Evolutionary conservation across 2,329 filamentous ascomycete genomes (phyloP), one percentile per base, ranked within the genome.

Genomic region (Claviceps spartinae): DNA sequence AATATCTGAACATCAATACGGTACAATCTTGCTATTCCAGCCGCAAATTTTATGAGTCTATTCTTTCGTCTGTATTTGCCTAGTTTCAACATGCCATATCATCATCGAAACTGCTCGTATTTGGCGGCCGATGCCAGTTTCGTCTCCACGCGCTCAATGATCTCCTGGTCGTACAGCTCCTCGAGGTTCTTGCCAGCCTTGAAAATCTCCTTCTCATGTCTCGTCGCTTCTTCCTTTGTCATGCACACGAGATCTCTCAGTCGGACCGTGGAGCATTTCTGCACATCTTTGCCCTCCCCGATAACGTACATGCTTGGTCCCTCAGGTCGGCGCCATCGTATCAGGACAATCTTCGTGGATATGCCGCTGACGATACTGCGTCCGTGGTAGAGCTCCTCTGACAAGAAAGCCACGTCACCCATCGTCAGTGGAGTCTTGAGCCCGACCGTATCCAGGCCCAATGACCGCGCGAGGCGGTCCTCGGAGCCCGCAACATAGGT

Each of bases 311-410:
- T 72, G 57, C 80, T 86, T 24, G 77, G 76, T 26, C 66, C 67
- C 7, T 69, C 67, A 0, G 86, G 88, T 57, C 75, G 82, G 56
- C 75, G 72, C 93, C 93, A 98, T 52, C 91, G 76, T 16, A 86
- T 77, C n/a, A 98, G 71, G 1, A 83, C 79, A 4, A 97, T 72
- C 52, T 89, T 77, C 0, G 86, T 95, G 0, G 86, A 73, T 22
- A 97, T 74, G 0, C 88, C 88, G 18, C 85, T 95, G 48, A 98
- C 72, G 14, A 80, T 83, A 62, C 91, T 97, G 52, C 85, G 83
- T 3, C 88, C 89, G 45, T 81, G 79, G 67, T 83, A 98, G 2
- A 96, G 79, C 62, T 98, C 93, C 61, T 98, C 93, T 0, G 91
- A 76, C 2, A 97, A 67, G 66, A 95, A 97, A 2, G 86, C 85